A percentile compares a stretch with the other conserved stretches of the same genome.
phyloP scores from a whole-genome alignment of 306 rosid genomes.

The Argentina anserina region DNA sequence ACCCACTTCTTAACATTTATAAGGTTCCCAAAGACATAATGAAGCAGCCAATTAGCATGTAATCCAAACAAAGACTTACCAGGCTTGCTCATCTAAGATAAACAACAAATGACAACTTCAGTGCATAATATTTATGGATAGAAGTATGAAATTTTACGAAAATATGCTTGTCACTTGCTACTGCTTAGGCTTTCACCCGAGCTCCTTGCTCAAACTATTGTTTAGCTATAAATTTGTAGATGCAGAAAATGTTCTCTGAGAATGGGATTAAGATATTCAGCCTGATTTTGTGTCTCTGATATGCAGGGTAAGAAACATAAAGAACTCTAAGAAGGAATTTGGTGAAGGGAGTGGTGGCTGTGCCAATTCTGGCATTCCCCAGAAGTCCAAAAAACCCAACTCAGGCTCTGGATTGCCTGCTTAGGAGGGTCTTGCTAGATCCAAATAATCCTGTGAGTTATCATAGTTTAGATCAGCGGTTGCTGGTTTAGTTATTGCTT shows the following conservation, averaged over 20 bases:
- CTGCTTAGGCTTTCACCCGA: background rate
- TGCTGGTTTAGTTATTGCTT: background rate
- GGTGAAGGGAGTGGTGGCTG: slow-evolving; percentile 20
- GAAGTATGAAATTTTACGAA: background rate
- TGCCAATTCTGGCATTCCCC: background rate
- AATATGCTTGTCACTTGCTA: background rate
- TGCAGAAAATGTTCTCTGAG: background rate
- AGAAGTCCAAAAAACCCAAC: background rate
- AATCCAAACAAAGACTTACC: background rate
- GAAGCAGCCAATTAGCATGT: background rate
- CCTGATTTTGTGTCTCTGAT: background rate
- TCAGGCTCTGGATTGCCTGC: slow-evolving; percentile 54
- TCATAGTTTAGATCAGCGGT: background rate
- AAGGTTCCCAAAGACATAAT: background rate
- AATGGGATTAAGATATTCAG: background rate
- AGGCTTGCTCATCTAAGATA: background rate
- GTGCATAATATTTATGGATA: background rate
- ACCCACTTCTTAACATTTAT: background rate
- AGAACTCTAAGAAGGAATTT: background rate
- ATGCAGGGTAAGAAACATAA: slow-evolving; percentile 11
- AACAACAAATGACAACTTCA: background rate
- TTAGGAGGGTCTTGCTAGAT: slow-evolving; percentile 35
- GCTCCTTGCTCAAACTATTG: background rate
- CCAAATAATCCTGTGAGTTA: slow-evolving; percentile 35
- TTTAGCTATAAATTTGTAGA: background rate